These are phyloP conservation scores for Colletotrichum nymphaeae DNA, from an alignment of 2,329 filamentous ascomycete genomes.

Conservation along the genomic window DNA sequence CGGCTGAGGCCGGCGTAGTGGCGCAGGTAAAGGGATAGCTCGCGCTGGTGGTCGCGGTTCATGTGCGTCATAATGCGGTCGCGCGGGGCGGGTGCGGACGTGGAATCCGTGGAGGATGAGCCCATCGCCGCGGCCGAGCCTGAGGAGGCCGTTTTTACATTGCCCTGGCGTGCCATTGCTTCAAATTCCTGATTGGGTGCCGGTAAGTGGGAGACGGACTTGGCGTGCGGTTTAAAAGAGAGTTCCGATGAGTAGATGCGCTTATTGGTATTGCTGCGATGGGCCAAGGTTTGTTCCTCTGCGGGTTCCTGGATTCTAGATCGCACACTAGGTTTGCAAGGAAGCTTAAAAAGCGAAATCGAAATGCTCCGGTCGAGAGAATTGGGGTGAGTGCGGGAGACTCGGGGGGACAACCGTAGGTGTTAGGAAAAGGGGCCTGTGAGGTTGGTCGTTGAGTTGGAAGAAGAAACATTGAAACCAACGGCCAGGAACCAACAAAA, in stretches of 20 bases:
- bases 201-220: background rate
- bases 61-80: conserved; percentile 77
- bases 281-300: background rate
- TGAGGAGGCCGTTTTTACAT: conserved; percentile 3
- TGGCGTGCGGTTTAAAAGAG: background rate
- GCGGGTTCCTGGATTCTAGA: background rate
- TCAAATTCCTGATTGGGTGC: background rate
- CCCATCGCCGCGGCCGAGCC: background rate
- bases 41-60: conserved; percentile 84
- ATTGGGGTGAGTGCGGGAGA: conserved; percentile 1
- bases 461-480: conserved; percentile 16
- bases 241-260: conserved; percentile 1
- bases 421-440: background rate
- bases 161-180: conserved; percentile 2
- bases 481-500: conserved; percentile 11
- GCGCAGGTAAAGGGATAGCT: conserved; percentile 82
- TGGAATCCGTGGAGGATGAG: background rate
- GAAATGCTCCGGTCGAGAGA: background rate
- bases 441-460: conserved; percentile 6
- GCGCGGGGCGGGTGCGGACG: conserved; percentile 38
- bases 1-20: conserved; percentile 73
- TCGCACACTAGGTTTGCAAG: background rate
- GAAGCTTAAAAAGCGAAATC: background rate
- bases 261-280: background rate
- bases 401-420: background rate